A percentile compares a stretch with the other conserved stretches of the same genome.
Conservation (phyloP, 2,329 filamentous ascomycete species). For the Xylaria sp. region DNA sequence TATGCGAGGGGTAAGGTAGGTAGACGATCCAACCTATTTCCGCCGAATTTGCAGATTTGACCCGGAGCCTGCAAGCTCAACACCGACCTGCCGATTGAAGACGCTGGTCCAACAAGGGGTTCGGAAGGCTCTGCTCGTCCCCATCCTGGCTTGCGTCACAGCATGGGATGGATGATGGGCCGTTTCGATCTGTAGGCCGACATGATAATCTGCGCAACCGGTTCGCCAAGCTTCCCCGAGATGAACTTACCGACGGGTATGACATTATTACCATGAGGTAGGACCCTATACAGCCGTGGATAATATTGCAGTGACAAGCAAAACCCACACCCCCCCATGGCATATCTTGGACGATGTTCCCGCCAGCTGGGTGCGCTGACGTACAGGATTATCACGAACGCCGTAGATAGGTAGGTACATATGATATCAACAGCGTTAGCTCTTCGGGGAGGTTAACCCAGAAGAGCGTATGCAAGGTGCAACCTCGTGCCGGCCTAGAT, state of each 20-base stretch:
- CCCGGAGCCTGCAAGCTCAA: constrained; percentile 17
- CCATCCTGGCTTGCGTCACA: constrained; percentile 28
- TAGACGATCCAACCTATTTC: constrained; percentile 22
- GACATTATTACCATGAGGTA: background rate
- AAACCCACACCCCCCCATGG: no score
- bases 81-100: constrained; percentile 31
- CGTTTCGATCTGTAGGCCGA: constrained; percentile 19
- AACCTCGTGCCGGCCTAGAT: background rate
- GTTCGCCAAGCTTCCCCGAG: constrained; percentile 21
- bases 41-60: constrained; percentile 24
- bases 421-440: background rate
- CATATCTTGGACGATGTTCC: background rate
- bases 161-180: constrained; percentile 14
- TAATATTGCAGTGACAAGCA: no score
- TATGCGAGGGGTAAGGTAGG: constrained; percentile 31
- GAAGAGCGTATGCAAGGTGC: background rate
- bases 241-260: background rate
- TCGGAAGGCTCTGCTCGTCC: constrained; percentile 15
- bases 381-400: no score
- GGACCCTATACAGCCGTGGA: background rate
- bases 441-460: background rate
- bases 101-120: constrained; percentile 23
- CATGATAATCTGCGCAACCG: constrained; percentile 16
- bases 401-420: no score
- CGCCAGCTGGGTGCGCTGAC: background rate